phyloP scores from a whole-genome alignment of 257 asterid species.

The Nicotiana attenuata region DNA sequence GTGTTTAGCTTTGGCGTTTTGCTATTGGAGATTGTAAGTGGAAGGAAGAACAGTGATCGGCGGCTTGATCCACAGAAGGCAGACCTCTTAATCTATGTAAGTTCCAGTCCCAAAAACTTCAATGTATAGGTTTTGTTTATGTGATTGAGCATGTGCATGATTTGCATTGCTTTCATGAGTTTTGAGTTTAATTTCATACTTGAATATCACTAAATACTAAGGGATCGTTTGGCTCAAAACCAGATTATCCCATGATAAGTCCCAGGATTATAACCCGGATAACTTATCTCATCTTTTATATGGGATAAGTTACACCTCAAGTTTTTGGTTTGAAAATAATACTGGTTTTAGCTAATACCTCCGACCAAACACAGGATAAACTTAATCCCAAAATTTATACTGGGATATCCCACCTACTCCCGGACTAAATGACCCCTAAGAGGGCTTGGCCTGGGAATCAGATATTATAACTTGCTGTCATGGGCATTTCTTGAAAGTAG shows the following conservation, averaged over 20 bases:
- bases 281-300: no score
- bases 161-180: not conserved
- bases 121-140: not conserved
- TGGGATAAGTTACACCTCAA: no score
- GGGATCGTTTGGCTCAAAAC: no score
- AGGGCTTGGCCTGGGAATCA: not conserved
- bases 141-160: not conserved
- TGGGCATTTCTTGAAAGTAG: not conserved
- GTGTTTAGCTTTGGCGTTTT: slow-evolving; percentile 83
- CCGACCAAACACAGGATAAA: no score
- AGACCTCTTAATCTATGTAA: slow-evolving; percentile 71
- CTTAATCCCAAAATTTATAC: no score
- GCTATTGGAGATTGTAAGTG: slow-evolving; percentile 76
- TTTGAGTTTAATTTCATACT: not conserved
- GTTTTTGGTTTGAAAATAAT: no score
- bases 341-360: no score
- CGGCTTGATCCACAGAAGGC: slow-evolving; percentile 48
- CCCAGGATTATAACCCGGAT: no score
- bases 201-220: not conserved
- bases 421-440: no score
- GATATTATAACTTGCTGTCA: not conserved
- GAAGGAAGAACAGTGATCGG: slow-evolving; percentile 58
- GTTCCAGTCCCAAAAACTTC: slow-evolving; percentile 17
- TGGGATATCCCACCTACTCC: no score
- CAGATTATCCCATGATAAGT: no score